Conservation (phyloP, 2,329 filamentous ascomycete species). For the Cladophialophora yegresii region DNA sequence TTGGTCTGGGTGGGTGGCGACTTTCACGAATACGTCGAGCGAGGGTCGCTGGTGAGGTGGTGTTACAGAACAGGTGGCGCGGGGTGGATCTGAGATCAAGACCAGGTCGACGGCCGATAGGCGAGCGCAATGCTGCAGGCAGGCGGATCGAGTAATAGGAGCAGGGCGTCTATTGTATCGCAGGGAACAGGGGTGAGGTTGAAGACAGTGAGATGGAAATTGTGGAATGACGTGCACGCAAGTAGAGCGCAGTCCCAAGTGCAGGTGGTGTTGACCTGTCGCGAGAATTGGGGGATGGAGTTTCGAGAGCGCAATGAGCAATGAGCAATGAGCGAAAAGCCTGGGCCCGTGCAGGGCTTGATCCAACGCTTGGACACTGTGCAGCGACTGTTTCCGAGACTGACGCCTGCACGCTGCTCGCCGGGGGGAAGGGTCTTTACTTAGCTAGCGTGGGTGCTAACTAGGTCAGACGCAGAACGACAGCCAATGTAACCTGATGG, state of each 20-base stretch:
- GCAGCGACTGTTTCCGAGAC: conserved; percentile 9
- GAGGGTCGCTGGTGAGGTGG: conserved; percentile 9
- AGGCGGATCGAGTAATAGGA: conserved; percentile 8
- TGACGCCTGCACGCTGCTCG: conserved; percentile 6
- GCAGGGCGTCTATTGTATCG: conserved; percentile 1
- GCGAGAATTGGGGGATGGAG: conserved; percentile 19
- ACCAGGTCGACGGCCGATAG: conserved; percentile 15
- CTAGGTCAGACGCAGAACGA: not conserved
- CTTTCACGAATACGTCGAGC: conserved; percentile 18
- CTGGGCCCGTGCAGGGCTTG: conserved; percentile 12
- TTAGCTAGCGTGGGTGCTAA: not conserved
- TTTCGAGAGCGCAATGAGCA: conserved; percentile 4
- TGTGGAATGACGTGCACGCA: conserved; percentile 25
- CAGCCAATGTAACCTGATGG: not conserved
- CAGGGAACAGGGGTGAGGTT: conserved; percentile 5
- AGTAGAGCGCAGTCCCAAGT: conserved; percentile 7
- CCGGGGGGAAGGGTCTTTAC: not conserved
- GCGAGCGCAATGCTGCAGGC: conserved; percentile 20
- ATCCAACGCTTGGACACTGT: conserved; percentile 6
- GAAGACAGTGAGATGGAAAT: conserved; percentile 12
- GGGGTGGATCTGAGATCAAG: conserved; percentile 22
- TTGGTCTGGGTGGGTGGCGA: conserved; percentile 15
- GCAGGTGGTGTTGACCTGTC: conserved; percentile 6
- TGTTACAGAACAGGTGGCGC: conserved; percentile 31
- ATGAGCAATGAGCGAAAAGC: conserved; percentile 12